Evolutionary conservation across 495 filamentous ascomycete species (phyloP), one percentile per base, ranked within the genome.

Genomic region (Cercophora newfieldiana): DNA sequence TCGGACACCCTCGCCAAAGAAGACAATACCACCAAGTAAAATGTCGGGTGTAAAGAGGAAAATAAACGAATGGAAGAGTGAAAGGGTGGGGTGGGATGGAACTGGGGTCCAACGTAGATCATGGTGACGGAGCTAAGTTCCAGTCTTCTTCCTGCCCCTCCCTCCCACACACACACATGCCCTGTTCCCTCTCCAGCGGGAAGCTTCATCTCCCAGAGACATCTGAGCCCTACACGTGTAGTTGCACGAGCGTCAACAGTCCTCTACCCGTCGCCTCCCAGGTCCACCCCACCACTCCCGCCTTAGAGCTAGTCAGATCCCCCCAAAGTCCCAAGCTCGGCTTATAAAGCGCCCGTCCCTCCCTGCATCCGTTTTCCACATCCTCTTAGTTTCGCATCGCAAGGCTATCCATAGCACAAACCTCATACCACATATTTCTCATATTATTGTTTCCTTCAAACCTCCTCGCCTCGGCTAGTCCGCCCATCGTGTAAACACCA

Each of bases 231-330:
- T 44, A 44, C 37, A 44, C 3, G 37, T 14, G 37, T 44, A 44
- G 37, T 14, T 14, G 58, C 21, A 28, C 31, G 58, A 60, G 30
- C 30, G 25, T 49, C 58, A 25, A 26, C 28, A 49, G 31, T 44
- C 30, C 19, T 31, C 29, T 48, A 30, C 54, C 25, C 29, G 29
- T 26, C 59, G n/a, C 30, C 31, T 21, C 49, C 59, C 59, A 16
- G 18, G 24, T 50, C 57, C 58, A 37, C 64, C 24, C 63, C 59
- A 63, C 59, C 37, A 37, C 16, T 55, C 44, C 64, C 61, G 67
- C 70, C 70, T 70, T 68, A 65, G 56, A 55, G 66, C 66, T 58
- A 69, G 48, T 31, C n/a, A n/a, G n/a, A n/a, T n/a, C n/a, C 67
- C 58, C 59, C 16, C 55, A 8, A 44, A 66, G 65, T 60, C 70